Evolutionary conservation across 768 basidiomycete species (phyloP).

Genomic region (Russula sp.): DNA sequence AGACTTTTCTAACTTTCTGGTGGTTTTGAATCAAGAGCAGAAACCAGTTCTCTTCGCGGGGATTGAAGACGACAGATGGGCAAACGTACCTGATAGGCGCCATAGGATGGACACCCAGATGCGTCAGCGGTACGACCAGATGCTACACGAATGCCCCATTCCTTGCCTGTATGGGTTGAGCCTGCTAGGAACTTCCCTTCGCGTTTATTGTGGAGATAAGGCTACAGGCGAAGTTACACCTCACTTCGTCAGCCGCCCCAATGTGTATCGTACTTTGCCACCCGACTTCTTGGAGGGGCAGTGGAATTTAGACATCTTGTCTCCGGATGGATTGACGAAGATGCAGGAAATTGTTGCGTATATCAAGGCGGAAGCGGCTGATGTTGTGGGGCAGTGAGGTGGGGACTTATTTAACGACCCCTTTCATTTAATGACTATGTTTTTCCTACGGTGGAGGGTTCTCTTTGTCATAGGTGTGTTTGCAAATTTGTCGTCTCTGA

Average conservation of each 20-base stretch:
- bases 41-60: background rate
- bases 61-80: background rate
- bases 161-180: constrained; percentile 9
- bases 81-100: background rate
- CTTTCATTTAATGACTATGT: too few relatives aligned
- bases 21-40: background rate
- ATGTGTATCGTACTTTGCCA: background rate
- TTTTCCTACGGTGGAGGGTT: too few relatives aligned
- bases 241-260: background rate
- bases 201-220: constrained; percentile 1
- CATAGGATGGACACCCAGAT: background rate
- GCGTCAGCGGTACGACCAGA: background rate
- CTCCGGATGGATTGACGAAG: background rate
- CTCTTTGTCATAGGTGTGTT: too few relatives aligned
- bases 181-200: constrained; percentile 3
- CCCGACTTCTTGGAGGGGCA: background rate
- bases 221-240: background rate
- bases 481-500: too few relatives aligned
- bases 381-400: too few relatives aligned
- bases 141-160: background rate
- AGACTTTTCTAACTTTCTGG: background rate
- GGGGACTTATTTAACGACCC: too few relatives aligned
- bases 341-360: constrained; percentile 3
- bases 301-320: constrained; percentile 2
- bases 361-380: background rate